Conservation (phyloP, 1,284 basidiomycete species). For the Moesziomyces sp. region DNA sequence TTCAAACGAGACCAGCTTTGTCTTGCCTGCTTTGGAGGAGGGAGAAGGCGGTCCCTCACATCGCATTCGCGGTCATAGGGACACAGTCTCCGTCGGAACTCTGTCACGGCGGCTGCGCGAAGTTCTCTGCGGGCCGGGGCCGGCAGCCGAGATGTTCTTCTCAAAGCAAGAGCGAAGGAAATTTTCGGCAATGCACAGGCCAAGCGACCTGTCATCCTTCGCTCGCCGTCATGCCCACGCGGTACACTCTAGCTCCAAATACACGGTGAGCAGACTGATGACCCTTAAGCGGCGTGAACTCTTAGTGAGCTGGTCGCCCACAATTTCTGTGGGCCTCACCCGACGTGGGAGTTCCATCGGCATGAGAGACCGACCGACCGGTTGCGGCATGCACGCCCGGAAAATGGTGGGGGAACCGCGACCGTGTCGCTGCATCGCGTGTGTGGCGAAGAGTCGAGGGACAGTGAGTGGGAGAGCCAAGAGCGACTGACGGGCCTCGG, state of each 20-base stretch:
- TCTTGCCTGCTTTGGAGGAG: no score
- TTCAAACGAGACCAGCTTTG: no score
- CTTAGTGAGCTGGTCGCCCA: no score
- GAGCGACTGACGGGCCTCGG: conserved; percentile 13
- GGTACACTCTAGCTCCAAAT: no score
- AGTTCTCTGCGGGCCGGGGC: background rate
- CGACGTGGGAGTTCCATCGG: no score
- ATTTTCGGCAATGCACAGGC: conserved; percentile 20
- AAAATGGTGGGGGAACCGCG: background rate
- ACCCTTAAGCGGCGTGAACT: no score
- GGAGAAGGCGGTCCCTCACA: background rate
- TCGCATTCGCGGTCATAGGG: background rate
- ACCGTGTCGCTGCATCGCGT: background rate
- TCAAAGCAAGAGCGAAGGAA: background rate
- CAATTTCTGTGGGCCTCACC: no score
- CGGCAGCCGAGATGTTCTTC: conserved; percentile 17
- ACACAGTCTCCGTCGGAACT: conserved; percentile 14
- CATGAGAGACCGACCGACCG: no score
- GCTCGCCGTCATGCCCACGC: background rate
- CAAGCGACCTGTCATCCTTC: background rate
- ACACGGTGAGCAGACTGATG: no score
- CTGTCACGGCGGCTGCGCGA: background rate
- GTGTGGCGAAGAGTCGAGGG: background rate
- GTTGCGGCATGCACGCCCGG: no score
- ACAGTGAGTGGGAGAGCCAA: background rate